phyloP scores from a whole-genome alignment of 768 basidiomycete species.

The Mycena rebaudengoi region DNA sequence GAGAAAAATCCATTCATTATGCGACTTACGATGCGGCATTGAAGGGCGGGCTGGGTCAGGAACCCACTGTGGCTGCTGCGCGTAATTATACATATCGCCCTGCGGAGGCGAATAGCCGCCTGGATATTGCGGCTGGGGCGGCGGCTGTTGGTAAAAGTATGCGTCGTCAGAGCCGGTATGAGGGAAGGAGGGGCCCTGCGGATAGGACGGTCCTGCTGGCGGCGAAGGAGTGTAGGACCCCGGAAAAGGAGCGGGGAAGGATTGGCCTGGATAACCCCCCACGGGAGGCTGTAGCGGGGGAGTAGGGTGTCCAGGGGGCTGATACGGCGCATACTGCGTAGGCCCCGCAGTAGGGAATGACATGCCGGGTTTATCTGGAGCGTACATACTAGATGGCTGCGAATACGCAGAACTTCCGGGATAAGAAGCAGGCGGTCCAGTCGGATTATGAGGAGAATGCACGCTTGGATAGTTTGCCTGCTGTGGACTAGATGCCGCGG shows the following conservation, averaged over 20 bases:
- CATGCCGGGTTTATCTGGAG: constrained; percentile 19
- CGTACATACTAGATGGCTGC: not conserved
- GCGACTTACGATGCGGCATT: constrained; percentile 24
- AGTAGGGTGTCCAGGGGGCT: not conserved
- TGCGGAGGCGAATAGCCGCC: constrained; percentile 18
- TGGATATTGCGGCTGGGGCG: constrained; percentile 21
- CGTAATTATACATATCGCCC: constrained; percentile 17
- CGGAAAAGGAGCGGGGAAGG: constrained; percentile 22
- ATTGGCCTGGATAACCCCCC: not conserved
- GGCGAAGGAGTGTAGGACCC: not conserved
- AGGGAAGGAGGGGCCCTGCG: constrained; percentile 28
- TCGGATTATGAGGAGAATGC: constrained; percentile 7
- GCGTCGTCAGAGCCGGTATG: constrained; percentile 1
- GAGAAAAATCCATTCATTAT: not conserved
- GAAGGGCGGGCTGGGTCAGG: constrained; percentile 4
- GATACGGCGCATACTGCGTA: constrained; percentile 5
- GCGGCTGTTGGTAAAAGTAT: constrained; percentile 23
- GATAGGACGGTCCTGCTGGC: constrained; percentile 26
- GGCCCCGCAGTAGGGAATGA: constrained; percentile 17
- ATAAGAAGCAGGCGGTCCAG: constrained; percentile 12
- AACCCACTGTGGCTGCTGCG: constrained; percentile 20
- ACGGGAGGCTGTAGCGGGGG: not conserved
- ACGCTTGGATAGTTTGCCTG: constrained; percentile 14
- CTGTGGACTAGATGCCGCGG: too few relatives aligned
- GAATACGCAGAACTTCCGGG: constrained; percentile 17